Evolutionary conservation across 371 early-diverging fungal species (phyloP).

Genomic region (Mortierella sp.): DNA sequence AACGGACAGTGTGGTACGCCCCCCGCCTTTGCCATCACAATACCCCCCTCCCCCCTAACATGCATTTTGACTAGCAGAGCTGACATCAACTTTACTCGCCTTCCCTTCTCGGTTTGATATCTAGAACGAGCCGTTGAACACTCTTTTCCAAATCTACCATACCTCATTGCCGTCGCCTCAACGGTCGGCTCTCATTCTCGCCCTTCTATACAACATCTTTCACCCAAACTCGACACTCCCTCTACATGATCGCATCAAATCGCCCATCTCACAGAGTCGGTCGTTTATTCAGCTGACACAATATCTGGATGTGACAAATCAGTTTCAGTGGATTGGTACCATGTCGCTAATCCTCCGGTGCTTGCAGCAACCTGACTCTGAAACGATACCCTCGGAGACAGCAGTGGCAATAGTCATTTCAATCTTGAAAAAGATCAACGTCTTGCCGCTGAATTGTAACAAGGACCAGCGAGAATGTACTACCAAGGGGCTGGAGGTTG

Average conservation of each 20-base stretch:
- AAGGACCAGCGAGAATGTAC: constrained; percentile 49
- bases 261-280: constrained; percentile 37
- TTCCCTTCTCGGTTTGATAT: background rate
- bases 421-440: constrained; percentile 51
- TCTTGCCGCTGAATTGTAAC: constrained; percentile 33
- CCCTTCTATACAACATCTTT: constrained; percentile 50
- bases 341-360: constrained; percentile 46
- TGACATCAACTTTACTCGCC: background rate
- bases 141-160: constrained; percentile 36
- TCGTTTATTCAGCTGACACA: constrained; percentile 48
- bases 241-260: constrained; percentile 43
- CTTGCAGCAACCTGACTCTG: constrained; percentile 49
- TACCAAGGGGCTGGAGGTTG: constrained; percentile 42
- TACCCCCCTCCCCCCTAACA: background rate
- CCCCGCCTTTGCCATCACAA: too few species aligned
- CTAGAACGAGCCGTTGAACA: constrained; percentile 42
- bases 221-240: constrained; percentile 45
- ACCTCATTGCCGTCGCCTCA: constrained; percentile 32
- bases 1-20: constrained; percentile 38
- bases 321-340: constrained; percentile 48
- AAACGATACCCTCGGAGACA: constrained; percentile 41
- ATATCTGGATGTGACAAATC: constrained; percentile 47
- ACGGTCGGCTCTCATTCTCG: constrained; percentile 36
- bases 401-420: constrained; percentile 38
- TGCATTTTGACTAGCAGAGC: background rate